phyloP scores from a whole-genome alignment of 2,329 filamentous ascomycete species.

The Epichloe bromicola region DNA sequence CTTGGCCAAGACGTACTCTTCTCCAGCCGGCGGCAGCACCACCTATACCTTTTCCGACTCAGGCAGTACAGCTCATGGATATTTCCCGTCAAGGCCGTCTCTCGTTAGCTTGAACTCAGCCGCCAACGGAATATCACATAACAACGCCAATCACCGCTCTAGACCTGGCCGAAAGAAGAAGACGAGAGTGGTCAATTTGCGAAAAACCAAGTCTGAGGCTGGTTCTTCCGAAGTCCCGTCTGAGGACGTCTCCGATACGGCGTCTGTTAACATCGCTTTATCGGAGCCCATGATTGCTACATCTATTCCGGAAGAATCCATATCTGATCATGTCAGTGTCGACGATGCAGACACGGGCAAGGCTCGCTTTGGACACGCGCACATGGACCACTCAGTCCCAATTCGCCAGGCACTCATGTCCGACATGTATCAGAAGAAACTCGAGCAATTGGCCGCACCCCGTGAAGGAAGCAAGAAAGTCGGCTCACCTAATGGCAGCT shows the following conservation, averaged over 20 bases:
- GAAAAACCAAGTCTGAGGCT: constrained; percentile 44
- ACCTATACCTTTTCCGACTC: constrained; percentile 65
- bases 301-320: constrained; percentile 46
- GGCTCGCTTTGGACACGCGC: constrained; percentile 25
- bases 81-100: constrained; percentile 55
- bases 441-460: constrained; percentile 13
- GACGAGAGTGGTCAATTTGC: constrained; percentile 68
- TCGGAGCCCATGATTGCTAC: constrained; percentile 47
- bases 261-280: constrained; percentile 43
- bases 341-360: constrained; percentile 21
- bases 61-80: constrained; percentile 48
- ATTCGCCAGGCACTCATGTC: constrained; percentile 14
- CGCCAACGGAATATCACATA: constrained; percentile 49
- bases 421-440: constrained; percentile 12
- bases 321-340: constrained; percentile 28
- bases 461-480: constrained; percentile 9
- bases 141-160: constrained; percentile 45
- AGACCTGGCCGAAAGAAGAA: constrained; percentile 64
- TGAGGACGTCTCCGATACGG: constrained; percentile 36
- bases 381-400: constrained; percentile 8
- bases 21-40: constrained; percentile 42
- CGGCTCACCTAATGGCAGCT: constrained; percentile 3
- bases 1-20: constrained; percentile 51
- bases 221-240: constrained; percentile 38
- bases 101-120: constrained; percentile 49